These are phyloP conservation scores for Eugenia klotzschiana DNA, from an alignment of 441 rosid genomes.

Conservation along the genomic window DNA sequence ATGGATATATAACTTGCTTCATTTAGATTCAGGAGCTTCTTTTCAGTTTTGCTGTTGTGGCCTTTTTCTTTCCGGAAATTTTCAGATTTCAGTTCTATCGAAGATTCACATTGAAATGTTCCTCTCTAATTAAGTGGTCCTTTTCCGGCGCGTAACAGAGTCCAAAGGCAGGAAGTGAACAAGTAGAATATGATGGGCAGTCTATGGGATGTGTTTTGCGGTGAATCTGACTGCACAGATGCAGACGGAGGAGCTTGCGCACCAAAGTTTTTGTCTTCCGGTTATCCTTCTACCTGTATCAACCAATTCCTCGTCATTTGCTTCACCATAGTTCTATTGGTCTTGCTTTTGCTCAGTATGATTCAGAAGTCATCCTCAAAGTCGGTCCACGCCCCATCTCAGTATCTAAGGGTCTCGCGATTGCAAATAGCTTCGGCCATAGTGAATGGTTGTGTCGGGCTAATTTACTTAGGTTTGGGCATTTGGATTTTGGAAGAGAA, in stretches of 20 bases:
- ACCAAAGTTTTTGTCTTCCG: slow-evolving; percentile 7
- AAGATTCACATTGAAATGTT: not conserved
- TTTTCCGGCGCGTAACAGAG: not conserved
- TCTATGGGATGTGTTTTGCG: slow-evolving; percentile 44
- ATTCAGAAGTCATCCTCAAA: slow-evolving; percentile 29
- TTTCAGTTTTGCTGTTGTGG: not conserved
- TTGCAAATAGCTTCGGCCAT: slow-evolving; percentile 43
- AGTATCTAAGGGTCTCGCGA: slow-evolving; percentile 13
- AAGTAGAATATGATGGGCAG: slow-evolving; percentile 17
- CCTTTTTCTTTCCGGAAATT: not conserved
- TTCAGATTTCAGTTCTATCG: not conserved
- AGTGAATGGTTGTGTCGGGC: slow-evolving; percentile 57
- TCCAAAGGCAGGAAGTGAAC: not conserved
- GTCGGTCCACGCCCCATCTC: slow-evolving; percentile 6
- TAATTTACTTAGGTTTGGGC: slow-evolving; percentile 39
- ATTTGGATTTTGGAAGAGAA: slow-evolving; percentile 51
- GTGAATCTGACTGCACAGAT: slow-evolving; percentile 23
- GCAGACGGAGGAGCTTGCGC: slow-evolving; percentile 5
- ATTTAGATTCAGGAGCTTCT: not conserved
- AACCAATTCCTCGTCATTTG: slow-evolving; percentile 34
- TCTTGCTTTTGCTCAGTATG: slow-evolving; percentile 29
- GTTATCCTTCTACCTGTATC: slow-evolving; percentile 36
- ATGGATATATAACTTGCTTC: not conserved
- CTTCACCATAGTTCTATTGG: slow-evolving; percentile 37
- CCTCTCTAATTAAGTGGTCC: not conserved